A percentile compares a stretch with the other conserved stretches of the same genome.
Evolutionary conservation across 352 stramenopile species (phyloP).

Genomic region (Pythium angustatum): DNA sequence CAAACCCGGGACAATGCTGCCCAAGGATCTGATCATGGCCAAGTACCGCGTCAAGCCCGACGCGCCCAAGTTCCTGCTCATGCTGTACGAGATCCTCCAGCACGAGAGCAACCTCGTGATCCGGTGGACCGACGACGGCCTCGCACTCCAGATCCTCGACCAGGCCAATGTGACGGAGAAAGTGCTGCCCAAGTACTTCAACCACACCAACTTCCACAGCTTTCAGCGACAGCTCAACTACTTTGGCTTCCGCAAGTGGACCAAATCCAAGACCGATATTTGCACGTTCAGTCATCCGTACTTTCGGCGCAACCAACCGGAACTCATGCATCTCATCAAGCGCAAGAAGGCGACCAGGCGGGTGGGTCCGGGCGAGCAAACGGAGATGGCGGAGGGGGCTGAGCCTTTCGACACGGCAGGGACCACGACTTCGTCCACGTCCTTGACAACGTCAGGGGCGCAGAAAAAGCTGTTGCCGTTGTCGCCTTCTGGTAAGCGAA

Average conservation of each 20-base stretch:
- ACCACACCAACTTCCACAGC: conserved; percentile 88
- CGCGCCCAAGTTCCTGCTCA: conserved; percentile 53
- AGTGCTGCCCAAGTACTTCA: conserved; percentile 89
- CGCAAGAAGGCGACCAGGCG: conserved; percentile 73
- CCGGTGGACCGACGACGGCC: conserved; percentile 48
- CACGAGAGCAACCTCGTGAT: conserved; percentile 51
- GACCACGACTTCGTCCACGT: background rate
- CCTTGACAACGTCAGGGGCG: background rate
- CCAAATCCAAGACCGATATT: conserved; percentile 73
- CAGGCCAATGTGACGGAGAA: conserved; percentile 52
- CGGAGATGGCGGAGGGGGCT: conserved; percentile 21
- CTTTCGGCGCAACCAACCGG: conserved; percentile 72
- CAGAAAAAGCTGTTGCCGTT: conserved; percentile 38
- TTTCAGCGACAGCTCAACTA: conserved; percentile 90
- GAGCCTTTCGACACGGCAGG: conserved; percentile 1
- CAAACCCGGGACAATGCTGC: conserved; percentile 1
- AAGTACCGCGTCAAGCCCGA: conserved; percentile 39
- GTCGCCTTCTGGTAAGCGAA: conserved; percentile 53
- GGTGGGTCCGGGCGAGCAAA: conserved; percentile 26
- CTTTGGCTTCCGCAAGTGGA: conserved; percentile 83
- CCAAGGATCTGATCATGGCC: conserved; percentile 19
- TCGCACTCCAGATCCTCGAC: conserved; percentile 54
- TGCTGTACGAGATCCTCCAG: conserved; percentile 59
- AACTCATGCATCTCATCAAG: conserved; percentile 78
- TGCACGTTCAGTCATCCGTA: conserved; percentile 86